Base-by-base conservation (phyloP, 2,329 filamentous ascomycete species). In the Talaromyces piceae region DNA sequence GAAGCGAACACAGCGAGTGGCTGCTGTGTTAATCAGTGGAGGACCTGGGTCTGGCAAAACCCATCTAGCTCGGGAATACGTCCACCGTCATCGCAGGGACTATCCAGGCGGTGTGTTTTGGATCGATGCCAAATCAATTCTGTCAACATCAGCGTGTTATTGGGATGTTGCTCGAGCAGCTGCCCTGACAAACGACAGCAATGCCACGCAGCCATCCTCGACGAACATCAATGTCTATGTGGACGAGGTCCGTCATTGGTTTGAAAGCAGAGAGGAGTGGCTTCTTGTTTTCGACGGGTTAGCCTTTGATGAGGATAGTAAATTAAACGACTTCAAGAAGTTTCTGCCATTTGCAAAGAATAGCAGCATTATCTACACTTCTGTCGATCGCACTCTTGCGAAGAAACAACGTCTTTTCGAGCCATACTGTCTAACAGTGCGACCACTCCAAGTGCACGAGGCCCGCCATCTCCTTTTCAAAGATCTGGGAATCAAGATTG, bases 101-200 rank as follows among this genome's bases (percentile, higher is more conserved):
- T 87, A 83, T 57, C 77, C 79, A 0, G 83, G 82, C 1, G 84
- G 84, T 1, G 74, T 86, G 41, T 88, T 85, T 63, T 88, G 84
- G 84, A 75, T 87, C 13, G 77, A 82, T 45, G 80, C 82, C 7
- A 83, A 81, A 56, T 80, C 78, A 1, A 62, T 73, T 3, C 70
- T 79, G 48, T 81, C 84, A 46, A 72, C 81, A 28, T 77, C 77
- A 48, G 78, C 80, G 45, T 80, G 80, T 27, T 87, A 79, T 61
- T 84, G 81, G 78, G 78, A 82, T 45, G 84, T 87, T 55, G 82
- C 81, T 1, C 78, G 78, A 60, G 77, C 76, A 12, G 77, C 77
- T 13, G 75, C 74, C 1, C 61, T 81, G 20, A 72, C 71, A 20
- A 75, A 75, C 33, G 66, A 64, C 30, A 66, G 67, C 8, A 64